A percentile compares a stretch with the other conserved stretches of the same genome.
Conservation (phyloP, 306 rosid genomes). For the Prunus persica region DNA sequence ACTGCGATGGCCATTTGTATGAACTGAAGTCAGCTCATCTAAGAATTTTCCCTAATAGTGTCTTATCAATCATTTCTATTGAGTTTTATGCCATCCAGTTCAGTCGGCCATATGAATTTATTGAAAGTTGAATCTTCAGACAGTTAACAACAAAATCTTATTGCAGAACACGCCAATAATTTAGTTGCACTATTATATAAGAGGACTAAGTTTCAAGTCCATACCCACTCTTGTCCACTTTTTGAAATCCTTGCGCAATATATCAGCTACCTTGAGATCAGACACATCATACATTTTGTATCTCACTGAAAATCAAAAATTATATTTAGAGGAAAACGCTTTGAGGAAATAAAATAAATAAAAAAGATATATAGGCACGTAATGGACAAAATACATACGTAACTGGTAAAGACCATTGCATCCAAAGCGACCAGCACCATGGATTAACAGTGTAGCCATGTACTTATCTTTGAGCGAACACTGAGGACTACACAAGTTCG, state of each 20-base stretch:
- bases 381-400: conserved; percentile 38
- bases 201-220: conserved; percentile 4
- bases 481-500: conserved; percentile 43
- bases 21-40: no score
- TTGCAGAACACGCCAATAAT: not conserved
- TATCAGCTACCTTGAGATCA: conserved; percentile 50
- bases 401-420: conserved; percentile 71
- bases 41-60: no score
- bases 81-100: no score
- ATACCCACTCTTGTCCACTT: conserved; percentile 75
- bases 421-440: conserved; percentile 86
- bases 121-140: no score
- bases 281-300: conserved; percentile 68
- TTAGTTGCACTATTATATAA: not conserved
- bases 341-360: not conserved
- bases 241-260: conserved; percentile 69
- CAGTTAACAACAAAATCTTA: not conserved
- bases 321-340: not conserved
- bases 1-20: no score
- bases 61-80: no score
- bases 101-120: no score
- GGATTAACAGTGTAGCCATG: conserved; percentile 71
- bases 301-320: conserved; percentile 52
- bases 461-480: conserved; percentile 76
- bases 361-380: not conserved